Percentiles rank a stretch among this genome's conserved stretches.
Evolutionary conservation across 2,329 filamentous ascomycete species (phyloP).

Genomic region (Bipolaris sorokiniana): DNA sequence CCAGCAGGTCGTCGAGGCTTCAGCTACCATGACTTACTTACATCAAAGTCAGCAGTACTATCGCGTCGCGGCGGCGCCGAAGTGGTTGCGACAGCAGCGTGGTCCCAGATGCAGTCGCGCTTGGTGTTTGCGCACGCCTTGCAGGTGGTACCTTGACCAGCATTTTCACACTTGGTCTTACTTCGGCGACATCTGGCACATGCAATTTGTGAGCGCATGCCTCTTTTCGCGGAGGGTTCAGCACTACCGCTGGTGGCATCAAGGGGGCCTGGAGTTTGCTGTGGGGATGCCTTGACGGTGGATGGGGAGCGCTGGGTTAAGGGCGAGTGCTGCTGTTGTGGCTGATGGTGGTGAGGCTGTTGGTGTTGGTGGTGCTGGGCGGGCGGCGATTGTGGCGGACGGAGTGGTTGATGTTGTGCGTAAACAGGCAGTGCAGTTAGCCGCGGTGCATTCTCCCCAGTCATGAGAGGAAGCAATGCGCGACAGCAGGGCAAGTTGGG

Average conservation of each 20-base stretch:
- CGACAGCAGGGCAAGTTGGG: slow-evolving; percentile 31
- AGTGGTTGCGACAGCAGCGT: slow-evolving; percentile 48
- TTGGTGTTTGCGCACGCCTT: slow-evolving; percentile 74
- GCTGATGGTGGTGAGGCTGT: slow-evolving; percentile 27
- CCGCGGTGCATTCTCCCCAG: slow-evolving; percentile 32
- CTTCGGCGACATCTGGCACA: slow-evolving; percentile 77
- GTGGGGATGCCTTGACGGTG: slow-evolving; percentile 40
- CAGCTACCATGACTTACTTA: slow-evolving; percentile 17
- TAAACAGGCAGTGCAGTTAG: slow-evolving; percentile 24
- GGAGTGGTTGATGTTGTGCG: slow-evolving; percentile 21
- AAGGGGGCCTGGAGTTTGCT: slow-evolving; percentile 33
- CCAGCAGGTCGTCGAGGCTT: not conserved
- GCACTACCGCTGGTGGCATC: slow-evolving; percentile 26
- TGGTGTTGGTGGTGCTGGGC: slow-evolving; percentile 14
- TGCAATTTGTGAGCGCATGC: slow-evolving; percentile 79
- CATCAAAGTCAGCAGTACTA: slow-evolving; percentile 33
- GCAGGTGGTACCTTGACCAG: slow-evolving; percentile 73
- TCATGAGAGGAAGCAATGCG: slow-evolving; percentile 24
- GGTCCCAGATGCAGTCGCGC: slow-evolving; percentile 75
- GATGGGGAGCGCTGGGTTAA: slow-evolving; percentile 35
- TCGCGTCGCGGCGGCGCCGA: slow-evolving; percentile 51
- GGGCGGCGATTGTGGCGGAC: slow-evolving; percentile 25
- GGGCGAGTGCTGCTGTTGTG: slow-evolving; percentile 29
- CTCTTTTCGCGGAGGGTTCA: slow-evolving; percentile 32
- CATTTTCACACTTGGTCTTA: slow-evolving; percentile 88